These are phyloP conservation scores for Amanita inopinata DNA, from an alignment of 768 basidiomycete genomes.

Conservation along the genomic window DNA sequence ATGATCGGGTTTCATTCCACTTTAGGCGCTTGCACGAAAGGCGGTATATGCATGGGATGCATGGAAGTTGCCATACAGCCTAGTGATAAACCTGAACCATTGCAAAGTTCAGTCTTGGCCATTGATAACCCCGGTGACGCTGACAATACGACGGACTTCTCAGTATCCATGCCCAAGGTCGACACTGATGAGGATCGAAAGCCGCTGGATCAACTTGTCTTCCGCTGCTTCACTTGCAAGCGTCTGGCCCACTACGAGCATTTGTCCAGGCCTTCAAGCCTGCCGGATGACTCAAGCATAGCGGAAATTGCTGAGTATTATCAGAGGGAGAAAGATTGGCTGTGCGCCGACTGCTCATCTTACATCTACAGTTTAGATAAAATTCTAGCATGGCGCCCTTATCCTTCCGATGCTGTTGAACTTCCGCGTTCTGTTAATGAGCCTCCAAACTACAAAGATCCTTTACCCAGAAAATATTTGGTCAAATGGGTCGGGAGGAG, in stretches of 20 bases:
- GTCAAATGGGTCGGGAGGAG: slow-evolving; percentile 82
- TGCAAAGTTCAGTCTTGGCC: slow-evolving; percentile 8
- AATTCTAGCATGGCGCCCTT: slow-evolving; percentile 88
- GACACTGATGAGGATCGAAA: slow-evolving; percentile 13
- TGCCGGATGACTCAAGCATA: slow-evolving; percentile 22
- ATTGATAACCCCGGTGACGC: slow-evolving; percentile 5
- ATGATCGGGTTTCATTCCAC: neutral
- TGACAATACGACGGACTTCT: too few species aligned
- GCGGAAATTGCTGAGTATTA: slow-evolving; percentile 52
- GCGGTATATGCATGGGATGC: slow-evolving; percentile 74
- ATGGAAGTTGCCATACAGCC: slow-evolving; percentile 43
- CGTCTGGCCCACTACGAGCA: slow-evolving; percentile 77
- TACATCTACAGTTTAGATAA: slow-evolving; percentile 66
- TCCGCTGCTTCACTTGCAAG: slow-evolving; percentile 78
- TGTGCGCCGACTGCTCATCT: slow-evolving; percentile 71
- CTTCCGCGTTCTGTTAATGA: slow-evolving; percentile 28
- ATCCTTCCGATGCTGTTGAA: slow-evolving; percentile 56
- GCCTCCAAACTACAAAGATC: slow-evolving; percentile 40
- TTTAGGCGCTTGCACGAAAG: slow-evolving; percentile 53
- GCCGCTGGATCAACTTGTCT: slow-evolving; percentile 41
- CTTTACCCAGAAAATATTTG: slow-evolving; percentile 83
- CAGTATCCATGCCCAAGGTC: slow-evolving; percentile 32
- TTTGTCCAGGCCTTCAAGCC: slow-evolving; percentile 37
- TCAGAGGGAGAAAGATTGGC: slow-evolving; percentile 45
- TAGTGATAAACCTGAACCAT: too few species aligned